Evolutionary conservation across 2,329 filamentous ascomycete genomes (phyloP), one percentile per base, ranked within the genome.

Genomic region (Sclerotiophoma versabilis): DNA sequence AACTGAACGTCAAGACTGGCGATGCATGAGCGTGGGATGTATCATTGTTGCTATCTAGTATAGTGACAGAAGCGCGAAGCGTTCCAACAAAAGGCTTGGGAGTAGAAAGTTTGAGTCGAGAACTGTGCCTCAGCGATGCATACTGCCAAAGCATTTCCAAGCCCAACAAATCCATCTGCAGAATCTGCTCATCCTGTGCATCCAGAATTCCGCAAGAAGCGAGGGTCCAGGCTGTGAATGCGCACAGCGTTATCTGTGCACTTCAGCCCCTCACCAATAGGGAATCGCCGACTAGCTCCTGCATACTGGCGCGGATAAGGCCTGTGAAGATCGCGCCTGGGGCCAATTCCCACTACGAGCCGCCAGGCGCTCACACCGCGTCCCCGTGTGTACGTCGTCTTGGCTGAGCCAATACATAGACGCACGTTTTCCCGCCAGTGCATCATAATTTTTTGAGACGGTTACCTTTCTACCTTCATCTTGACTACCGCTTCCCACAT

Each of bases 391-490:
- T 38, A 46, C 46, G 34, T 38, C 47, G 48, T 58, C 65, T 68
- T 68, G 63, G 64, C 66, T 47, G 59, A 58, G 53, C 68, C 69
- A 69, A 70, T 72, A 71, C 68, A 65, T 71, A 64, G 62, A 58
- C 49, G 62, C 69, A 69, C 69, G 60, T 69, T 71, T 63, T 64
- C 62, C 64, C 61, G 55, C 61, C 50, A 48, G 38, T 60, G 59
- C 55, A 39, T 57, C 58, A 62, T 41, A 54, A 57, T 57, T 55
- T 54, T 58, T 48, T 54, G 55, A 49, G 49, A 50, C 50, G 50
- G 43, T 38, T 48, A 30, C 58, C 41, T 59, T 52, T 56, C 44
- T 41, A 32, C 27, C 44, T 33, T 44, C n/a, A 41, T 39, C 15
- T 49, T 39, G 37, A 45, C 29, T 27, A 54, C 47, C 46, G 44